Evolutionary conservation across 148 eudicot genomes (phyloP), one percentile per base, ranked within the genome.

Genomic region (Persicaria tinctoria): DNA sequence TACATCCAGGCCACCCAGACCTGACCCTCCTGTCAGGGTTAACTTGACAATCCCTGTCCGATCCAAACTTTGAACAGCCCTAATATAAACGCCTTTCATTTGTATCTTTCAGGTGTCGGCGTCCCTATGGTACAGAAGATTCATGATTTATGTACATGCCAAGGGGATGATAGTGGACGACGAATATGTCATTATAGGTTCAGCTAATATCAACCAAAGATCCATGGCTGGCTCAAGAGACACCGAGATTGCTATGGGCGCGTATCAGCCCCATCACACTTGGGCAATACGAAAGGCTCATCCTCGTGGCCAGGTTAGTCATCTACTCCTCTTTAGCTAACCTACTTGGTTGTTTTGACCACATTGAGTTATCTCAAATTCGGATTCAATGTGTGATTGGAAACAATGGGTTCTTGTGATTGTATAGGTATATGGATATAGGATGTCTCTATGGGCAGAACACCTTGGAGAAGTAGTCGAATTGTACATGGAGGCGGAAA

Each of bases 141-240:
- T 89, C 59, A 89, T 89, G 92, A 81, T 89, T 20, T 89, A 89
- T 81, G 92, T 89, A 3, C 92, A 89, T 13, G 87, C 88, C 72
- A 89, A 89, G 79, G 92, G 92, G 48, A 89, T 89, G 92, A 80
- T 89, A 76, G 90, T 89, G 38, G 92, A 89, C 51, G 92, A 89
- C 46, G 92, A 89, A 51, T 89, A 83, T 73, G 87, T 89, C 4
- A 73, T 86, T 49, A 47, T 89, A 38, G 92, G 92, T 14, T 89
- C 92, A 8, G 92, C 92, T 70, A 89, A 89, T 48, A 89, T 89
- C 20, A 89, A 89, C 79, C 92, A 89, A 70, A 73, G 92, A 50
- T 89, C 92, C 68, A 78, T 89, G 86, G 90, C 86, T 72, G 92
- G 92, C 44, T 82, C 88, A 74, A 76, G 90, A 75, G 92, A 89